These are phyloP conservation scores for Castanopsis chinensis DNA, from an alignment of 306 rosid genomes.

Conservation along the genomic window DNA sequence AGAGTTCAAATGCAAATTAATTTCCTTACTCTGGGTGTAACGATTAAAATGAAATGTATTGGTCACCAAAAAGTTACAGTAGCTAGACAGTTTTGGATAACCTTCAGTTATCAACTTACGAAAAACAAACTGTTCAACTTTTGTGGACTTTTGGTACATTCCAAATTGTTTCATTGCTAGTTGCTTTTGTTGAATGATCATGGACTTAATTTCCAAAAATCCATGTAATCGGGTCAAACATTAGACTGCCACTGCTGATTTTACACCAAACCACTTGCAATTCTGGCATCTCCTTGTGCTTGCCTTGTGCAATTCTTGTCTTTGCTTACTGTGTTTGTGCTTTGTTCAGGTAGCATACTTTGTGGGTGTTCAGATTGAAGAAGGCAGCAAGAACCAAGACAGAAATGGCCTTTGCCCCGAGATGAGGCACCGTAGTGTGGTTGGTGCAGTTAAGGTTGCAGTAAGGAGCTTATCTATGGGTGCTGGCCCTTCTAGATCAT, in stretches of 20 bases:
- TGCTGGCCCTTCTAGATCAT: constrained; percentile 59
- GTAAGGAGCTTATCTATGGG: constrained; percentile 77
- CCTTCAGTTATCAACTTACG: neutral
- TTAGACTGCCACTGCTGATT: neutral
- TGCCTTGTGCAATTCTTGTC: neutral
- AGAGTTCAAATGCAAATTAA: too few species aligned
- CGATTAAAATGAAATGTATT: neutral
- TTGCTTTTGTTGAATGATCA: neutral
- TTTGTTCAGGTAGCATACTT: constrained; percentile 78
- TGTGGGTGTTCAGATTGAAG: constrained; percentile 86
- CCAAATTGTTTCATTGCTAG: neutral
- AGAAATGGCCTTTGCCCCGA: constrained; percentile 58
- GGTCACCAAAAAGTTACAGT: neutral
- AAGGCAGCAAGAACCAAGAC: constrained; percentile 40
- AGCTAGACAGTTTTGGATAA: neutral
- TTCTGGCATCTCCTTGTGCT: neutral
- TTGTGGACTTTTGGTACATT: neutral
- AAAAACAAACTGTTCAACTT: neutral
- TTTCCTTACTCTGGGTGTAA: neutral
- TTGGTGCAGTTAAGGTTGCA: constrained; percentile 80
- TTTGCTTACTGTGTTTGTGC: constrained; percentile 23
- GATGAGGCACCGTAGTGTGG: constrained; percentile 73
- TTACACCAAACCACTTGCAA: neutral
- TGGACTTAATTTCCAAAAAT: neutral
- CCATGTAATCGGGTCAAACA: too few species aligned